These are phyloP conservation scores for Mikania micrantha DNA, from an alignment of 129 eudicot species.

Conservation along the genomic window DNA sequence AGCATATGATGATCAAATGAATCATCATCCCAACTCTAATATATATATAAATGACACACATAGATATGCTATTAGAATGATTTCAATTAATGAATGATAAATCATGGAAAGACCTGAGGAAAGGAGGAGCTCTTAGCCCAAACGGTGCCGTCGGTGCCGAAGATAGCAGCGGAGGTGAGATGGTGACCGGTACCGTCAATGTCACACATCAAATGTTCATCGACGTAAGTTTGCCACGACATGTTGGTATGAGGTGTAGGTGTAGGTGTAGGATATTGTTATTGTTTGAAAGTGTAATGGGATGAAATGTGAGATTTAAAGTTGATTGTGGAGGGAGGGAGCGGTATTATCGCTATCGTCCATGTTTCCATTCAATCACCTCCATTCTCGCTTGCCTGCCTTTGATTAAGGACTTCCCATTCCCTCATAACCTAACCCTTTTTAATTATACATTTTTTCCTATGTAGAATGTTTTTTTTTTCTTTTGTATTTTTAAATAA, in stretches of 20 bases:
- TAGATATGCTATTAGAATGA: too few species aligned
- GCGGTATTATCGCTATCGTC: not conserved
- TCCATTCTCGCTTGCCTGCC: not conserved
- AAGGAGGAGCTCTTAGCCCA: conserved; percentile 67
- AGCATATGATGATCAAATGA: too few species aligned
- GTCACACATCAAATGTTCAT: conserved; percentile 83
- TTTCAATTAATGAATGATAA: too few species aligned
- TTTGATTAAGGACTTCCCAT: not conserved
- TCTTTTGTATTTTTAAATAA: too few species aligned
- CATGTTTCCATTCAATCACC: not conserved
- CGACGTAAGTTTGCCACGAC: conserved; percentile 94
- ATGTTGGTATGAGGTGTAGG: conserved; percentile 23
- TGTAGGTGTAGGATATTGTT: not conserved
- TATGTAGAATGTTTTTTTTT: too few species aligned
- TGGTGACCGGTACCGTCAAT: conserved; percentile 57
- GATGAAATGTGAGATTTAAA: conserved; percentile 12
- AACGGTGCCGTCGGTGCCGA: conserved; percentile 61
- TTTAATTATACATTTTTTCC: too few species aligned
- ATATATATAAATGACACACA: too few species aligned
- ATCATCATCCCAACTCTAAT: too few species aligned
- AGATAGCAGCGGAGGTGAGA: conserved; percentile 65
- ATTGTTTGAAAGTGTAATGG: conserved; percentile 4
- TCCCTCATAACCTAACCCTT: too few species aligned
- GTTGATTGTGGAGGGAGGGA: not conserved
- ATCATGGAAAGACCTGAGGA: conserved; percentile 57